phyloP scores from a whole-genome alignment of 176 grass and related monocot genomes.

The Melocanna baccifera region DNA sequence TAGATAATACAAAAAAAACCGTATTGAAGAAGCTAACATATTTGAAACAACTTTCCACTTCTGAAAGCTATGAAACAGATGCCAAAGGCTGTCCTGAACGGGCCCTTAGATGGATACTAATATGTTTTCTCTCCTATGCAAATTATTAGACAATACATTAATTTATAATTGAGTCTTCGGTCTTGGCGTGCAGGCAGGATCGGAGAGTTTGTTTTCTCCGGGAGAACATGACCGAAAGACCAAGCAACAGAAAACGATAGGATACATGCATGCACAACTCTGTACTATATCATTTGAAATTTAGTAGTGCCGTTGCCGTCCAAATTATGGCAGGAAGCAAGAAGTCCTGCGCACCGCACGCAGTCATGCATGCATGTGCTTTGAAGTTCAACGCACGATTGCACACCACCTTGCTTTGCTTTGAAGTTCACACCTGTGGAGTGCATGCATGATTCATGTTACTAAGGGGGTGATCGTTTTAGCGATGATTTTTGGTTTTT shows the following conservation, averaged over 20 bases:
- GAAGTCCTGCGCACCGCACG: not conserved
- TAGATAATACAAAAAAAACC: too few relatives aligned
- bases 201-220: not conserved
- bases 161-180: not conserved
- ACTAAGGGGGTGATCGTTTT: too few relatives aligned
- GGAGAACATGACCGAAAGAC: not conserved
- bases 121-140: not conserved
- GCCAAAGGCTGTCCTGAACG: too few relatives aligned
- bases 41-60: too few relatives aligned
- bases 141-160: too few relatives aligned
- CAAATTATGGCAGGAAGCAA: not conserved
- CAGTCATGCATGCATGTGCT: not conserved
- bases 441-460: not conserved
- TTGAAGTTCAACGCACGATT: not conserved
- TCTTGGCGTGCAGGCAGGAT: not conserved
- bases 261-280: not conserved
- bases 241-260: not conserved
- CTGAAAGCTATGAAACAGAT: too few relatives aligned
- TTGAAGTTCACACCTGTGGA: too few relatives aligned
- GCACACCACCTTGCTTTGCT: not conserved
- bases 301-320: not conserved
- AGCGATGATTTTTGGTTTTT: too few relatives aligned
- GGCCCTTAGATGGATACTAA: not conserved
- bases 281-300: not conserved
- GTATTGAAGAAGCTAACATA: too few relatives aligned